Evolutionary conservation across 306 rosid species (phyloP), one percentile per base, ranked within the genome.

Genomic region (Ochetophila trinervis): DNA sequence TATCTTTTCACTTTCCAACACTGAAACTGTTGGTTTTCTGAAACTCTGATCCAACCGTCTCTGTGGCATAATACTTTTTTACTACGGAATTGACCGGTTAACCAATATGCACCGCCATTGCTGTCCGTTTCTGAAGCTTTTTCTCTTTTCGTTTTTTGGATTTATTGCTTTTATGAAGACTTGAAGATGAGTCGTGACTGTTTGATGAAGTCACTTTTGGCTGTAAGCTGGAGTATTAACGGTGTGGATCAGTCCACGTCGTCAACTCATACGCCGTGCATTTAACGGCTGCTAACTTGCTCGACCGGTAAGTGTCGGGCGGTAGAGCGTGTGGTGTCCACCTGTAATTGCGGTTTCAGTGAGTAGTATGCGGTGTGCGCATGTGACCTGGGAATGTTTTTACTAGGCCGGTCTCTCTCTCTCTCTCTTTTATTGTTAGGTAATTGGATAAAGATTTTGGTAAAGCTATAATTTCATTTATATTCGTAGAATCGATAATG

Each of bases 191-290:
- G 57, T 45, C 14, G 23, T 16, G 51, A 32, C 54, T 64, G 50
- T 65, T 19, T 44, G 57, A 36, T 68, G 50, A 15, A 20, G 22
- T 53, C 47, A 10, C 40, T 16, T 30, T 59, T 65, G 5, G 40
- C 18, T 0, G 42, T 22, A 58, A 27, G 20, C 10, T 37, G 20
- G 40, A 14, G 8, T 8, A 8, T 32, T 0, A 59, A 67, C 63
- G 84, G 71, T 18, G 45, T 0, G 18, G 77, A 70, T 79, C 11
- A 8, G 36, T 54, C 67, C 95, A 79, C 88, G 80, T 81, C 69
- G 42, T 6, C 15, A 2, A 36, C 17, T 45, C 55, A 42, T 0
- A 21, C 50, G 70, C 53, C 82, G 75, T 75, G 69, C 57, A n/a
- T 8, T 17, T 8, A 62, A 72, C 62, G 69, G 40, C 56, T 49